Percentiles rank a stretch among this genome's conserved stretches.
Conservation (phyloP, 2,329 filamentous ascomycete genomes). For the Drechslerella coelobrocha region DNA sequence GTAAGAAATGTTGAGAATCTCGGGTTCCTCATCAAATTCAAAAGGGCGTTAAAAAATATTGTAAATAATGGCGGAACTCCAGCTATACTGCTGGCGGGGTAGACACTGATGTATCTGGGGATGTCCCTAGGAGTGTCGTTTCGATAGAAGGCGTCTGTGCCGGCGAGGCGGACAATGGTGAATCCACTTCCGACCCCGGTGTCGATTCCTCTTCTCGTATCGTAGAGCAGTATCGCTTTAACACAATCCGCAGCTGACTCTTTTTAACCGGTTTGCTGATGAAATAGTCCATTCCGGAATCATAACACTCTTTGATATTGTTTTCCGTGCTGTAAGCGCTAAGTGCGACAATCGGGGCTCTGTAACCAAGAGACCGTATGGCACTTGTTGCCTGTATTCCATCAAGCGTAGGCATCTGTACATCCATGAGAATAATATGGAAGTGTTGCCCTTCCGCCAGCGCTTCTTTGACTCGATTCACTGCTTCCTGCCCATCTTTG, state of each 20-base stretch:
- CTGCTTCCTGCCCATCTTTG: constrained; percentile 84
- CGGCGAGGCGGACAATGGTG: constrained; percentile 26
- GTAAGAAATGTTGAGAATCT: background rate
- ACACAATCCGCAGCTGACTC: constrained; percentile 52
- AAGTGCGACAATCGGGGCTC: constrained; percentile 84
- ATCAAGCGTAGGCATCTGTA: constrained; percentile 92
- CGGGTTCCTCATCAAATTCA: background rate
- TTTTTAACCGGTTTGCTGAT: constrained; percentile 66
- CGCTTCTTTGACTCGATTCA: constrained; percentile 80
- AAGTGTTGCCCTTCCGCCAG: constrained; percentile 77
- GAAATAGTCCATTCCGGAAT: constrained; percentile 92
- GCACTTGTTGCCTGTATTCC: constrained; percentile 84
- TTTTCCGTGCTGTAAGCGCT: constrained; percentile 90
- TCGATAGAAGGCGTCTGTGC: constrained; percentile 40
- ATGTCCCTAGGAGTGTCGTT: constrained; percentile 19
- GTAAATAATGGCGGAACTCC: no score
- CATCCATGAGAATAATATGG: constrained; percentile 94
- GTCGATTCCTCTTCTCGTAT: constrained; percentile 51
- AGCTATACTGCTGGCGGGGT: constrained; percentile 2
- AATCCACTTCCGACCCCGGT: constrained; percentile 43
- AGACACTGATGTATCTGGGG: constrained; percentile 9
- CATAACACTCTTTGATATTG: constrained; percentile 84
- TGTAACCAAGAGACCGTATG: constrained; percentile 85
- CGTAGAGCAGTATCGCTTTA: constrained; percentile 53
- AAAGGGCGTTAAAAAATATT: constrained; percentile 7